Base-by-base conservation (phyloP, 495 filamentous ascomycete species). In the Penicillium goetzii region DNA sequence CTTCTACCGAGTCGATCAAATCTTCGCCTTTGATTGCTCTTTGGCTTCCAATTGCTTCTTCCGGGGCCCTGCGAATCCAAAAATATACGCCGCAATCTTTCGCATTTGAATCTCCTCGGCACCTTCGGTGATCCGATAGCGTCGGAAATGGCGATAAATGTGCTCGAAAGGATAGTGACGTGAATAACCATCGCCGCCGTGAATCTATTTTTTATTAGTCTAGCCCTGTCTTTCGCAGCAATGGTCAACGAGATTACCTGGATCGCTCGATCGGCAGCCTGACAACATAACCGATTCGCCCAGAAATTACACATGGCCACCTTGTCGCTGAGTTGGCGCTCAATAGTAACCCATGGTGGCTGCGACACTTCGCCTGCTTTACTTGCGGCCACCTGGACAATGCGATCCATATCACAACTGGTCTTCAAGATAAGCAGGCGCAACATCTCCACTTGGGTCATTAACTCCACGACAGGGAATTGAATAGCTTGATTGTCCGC, bases 281-380 rank as follows among this genome's bases (percentile, higher is more conserved):
- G 76, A 38, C 79, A 84, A 45, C 81, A 84, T 12, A 88, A 69
- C 41, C 84, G 70, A 66, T 87, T 86, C 1, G 81, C 86, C 81
- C 84, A 87, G 69, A 85, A 88, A 68, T 87, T 88, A 69, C 85
- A 87, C 86, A 88, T 88, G 57, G 72, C 76, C 14, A 88, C 83
- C 64, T 84, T 81, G 63, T 84, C 83, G 23, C 82, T 81, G 10
- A 88, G 69, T 51, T 74, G 72, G 58, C 72, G 72, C 74, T 87
- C 84, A 56, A 87, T 85, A 23, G 80, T 79, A 30, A 78, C 62
- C 74, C 73, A 75, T 10, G 72, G 69, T 25, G 47, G 65, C 12
- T 64, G 53, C 47, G 60, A 59, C 14, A 33, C 11, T 36, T 66
- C 56, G 1, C 54, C 28, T 30, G 57, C 53, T 41, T 55, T 64